Evolutionary conservation across 139 green algal genomes (phyloP), one percentile per base, ranked within the genome.

Genomic region (Picochlorum costavermella): DNA sequence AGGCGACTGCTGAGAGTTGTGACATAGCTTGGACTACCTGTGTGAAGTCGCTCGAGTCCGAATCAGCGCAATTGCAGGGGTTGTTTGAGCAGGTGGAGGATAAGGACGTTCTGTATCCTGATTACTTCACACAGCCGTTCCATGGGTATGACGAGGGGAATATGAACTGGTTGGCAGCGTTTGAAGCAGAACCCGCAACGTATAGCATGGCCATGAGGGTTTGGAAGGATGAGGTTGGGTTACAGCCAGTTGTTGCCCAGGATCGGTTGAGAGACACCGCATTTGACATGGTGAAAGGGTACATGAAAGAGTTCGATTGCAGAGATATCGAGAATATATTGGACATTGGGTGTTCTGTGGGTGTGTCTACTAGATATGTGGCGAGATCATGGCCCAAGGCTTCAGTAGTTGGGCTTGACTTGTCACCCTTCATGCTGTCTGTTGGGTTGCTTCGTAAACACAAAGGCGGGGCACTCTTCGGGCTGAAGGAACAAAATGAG

Each of bases 401-500:
- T 1, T 23, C 60, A 10, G 60, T 90, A 23, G 86, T 70, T 12
- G 84, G 90, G 3, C 48, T 95, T 33, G 89, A 96, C 69, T 65
- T 91, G 14, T 90, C 79, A 0, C 82, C 90, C 6, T 84, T 96
- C 80, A 88, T 97, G 56, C 68, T 97, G 36, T 81, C 89, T 0
- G 90, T 97, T 14, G 90, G 88, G 1, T 79, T 93, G 74, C 70
- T 80, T 23, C 60, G 80, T 16, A 76, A 89, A 59, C 46, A 79
- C 26, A 49, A 78, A 53, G 40, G 59, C 45, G 57, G n/a, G 6
- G 65, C 44, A 30, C 62, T 74, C 74, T 40, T 16, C 36, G 55
- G 29, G n/a, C 33, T 36, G 29, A 4, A 26, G 14, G 10, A 13
- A 26, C 26, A 45, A 8, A 17, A 46, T 8, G 25, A 53, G 29